Evolutionary conservation across 2,329 filamentous ascomycete genomes (phyloP), one percentile per base, ranked within the genome.

Genomic region (Achaetomium macrosporum): DNA sequence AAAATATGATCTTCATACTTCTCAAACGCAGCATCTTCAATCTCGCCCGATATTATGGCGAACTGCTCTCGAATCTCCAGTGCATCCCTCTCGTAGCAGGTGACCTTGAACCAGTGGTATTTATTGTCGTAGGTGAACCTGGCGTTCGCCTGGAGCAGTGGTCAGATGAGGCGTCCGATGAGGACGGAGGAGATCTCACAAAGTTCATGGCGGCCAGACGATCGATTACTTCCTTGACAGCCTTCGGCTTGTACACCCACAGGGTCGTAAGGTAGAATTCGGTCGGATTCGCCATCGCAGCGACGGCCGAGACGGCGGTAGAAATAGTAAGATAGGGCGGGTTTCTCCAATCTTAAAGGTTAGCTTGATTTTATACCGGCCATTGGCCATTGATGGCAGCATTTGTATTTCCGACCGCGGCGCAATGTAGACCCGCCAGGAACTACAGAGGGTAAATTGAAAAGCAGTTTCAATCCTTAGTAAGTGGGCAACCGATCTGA

Each of bases 251-350:
- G 53, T 62, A 68, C 2, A 51, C 35, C 64, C 65, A 68, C 33
- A 66, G 41, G 29, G 58, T 61, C 7, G 57, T 25, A 10, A 67
- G 36, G 42, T 63, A 65, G 45, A 67, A 61, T 47, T 66, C 62
- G 12, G 43, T 47, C 5, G 49, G 20, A 16, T 9, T 19, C 1
- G 15, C 39, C 51, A 51, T 56, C 16, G 12, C 55, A 53, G 15
- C 17, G 29, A 20, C 10, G 31, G 42, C 35, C 46, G 40, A 19
- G 29, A 12, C 25, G 16, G 15, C 42, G 30, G 16, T n/a, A 13
- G 13, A 15, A n/a, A 17, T 13, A 17, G 8, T 9, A 29, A 30
- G 39, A 35, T 5, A 17, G 31, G 42, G 10, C 6, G 15, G 6
- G 12, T 37, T 20, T 15, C 19, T 31, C 16, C 16, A 9, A 17